phyloP scores from a whole-genome alignment of 2,329 filamentous ascomycete genomes.

The Colletotrichum tanaceti region DNA sequence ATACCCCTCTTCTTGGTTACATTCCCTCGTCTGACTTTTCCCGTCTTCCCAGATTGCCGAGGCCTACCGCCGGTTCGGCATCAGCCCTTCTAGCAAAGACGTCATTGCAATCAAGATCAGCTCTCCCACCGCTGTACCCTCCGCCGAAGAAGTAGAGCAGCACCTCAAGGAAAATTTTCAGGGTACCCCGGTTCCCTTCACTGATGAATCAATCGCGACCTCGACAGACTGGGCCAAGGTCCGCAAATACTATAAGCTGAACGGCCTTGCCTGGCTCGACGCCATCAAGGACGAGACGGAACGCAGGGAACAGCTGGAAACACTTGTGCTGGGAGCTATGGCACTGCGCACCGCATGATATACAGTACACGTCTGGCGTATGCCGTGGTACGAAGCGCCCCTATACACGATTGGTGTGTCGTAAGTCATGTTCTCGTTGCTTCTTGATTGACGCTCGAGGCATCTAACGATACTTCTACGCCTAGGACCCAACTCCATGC shows the following conservation, averaged over 20 bases:
- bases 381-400: not conserved
- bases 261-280: conserved; percentile 65
- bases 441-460: not conserved
- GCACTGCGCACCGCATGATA: conserved; percentile 71
- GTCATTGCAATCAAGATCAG: conserved; percentile 87
- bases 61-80: conserved; percentile 88
- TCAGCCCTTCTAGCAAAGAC: conserved; percentile 75
- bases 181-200: conserved; percentile 69
- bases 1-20: not conserved
- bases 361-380: not conserved
- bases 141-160: conserved; percentile 60
- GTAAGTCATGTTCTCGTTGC: conserved; percentile 15
- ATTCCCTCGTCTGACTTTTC: conserved; percentile 4
- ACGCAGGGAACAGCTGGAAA: conserved; percentile 70
- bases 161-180: conserved; percentile 74
- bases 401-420: not conserved
- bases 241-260: conserved; percentile 88
- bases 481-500: conserved; percentile 1
- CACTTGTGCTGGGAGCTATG: conserved; percentile 79
- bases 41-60: conserved; percentile 78
- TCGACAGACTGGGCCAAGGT: conserved; percentile 76
- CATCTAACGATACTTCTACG: not conserved
- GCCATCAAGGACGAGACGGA: conserved; percentile 56
- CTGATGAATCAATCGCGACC: conserved; percentile 69
- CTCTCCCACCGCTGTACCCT: conserved; percentile 57